phyloP scores from a whole-genome alignment of 306 rosid genomes.

The Sicyos baderoa region DNA sequence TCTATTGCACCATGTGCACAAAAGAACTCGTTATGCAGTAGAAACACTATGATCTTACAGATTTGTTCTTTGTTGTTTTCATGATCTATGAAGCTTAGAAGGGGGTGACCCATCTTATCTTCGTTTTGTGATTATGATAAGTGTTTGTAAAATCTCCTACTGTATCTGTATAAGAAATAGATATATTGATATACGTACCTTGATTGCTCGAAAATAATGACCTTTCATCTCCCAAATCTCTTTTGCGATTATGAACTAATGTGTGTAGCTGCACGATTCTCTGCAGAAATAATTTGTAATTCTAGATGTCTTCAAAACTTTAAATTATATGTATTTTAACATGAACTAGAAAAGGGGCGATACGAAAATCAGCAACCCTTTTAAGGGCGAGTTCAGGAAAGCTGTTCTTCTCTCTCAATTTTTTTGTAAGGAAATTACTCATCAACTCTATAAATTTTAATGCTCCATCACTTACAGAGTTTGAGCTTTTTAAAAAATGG shows the following conservation, averaged over 20 bases:
- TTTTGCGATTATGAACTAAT: background rate
- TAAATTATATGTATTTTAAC: background rate
- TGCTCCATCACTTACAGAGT: conserved; percentile 57
- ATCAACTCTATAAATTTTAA: background rate
- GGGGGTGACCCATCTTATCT: background rate
- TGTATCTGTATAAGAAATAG: background rate
- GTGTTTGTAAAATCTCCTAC: background rate
- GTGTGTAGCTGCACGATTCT: background rate
- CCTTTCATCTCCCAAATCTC: background rate
- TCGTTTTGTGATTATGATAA: background rate
- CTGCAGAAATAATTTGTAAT: background rate
- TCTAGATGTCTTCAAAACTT: background rate
- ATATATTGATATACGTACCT: conserved; percentile 7
- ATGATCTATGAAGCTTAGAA: background rate
- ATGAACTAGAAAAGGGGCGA: background rate
- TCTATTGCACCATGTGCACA: conserved; percentile 49
- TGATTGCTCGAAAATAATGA: no score
- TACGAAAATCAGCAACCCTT: background rate
- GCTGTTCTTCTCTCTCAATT: background rate
- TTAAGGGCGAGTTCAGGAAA: background rate
- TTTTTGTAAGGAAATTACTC: background rate
- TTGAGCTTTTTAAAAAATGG: conserved; percentile 64
- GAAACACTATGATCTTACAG: background rate
- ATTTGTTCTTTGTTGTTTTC: background rate
- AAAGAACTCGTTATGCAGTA: conserved; percentile 33